Percentiles rank a stretch among this genome's conserved stretches.
Evolutionary conservation across 2,329 filamentous ascomycete genomes (phyloP).

Genomic region (Beauveria scarabaeidicola): DNA sequence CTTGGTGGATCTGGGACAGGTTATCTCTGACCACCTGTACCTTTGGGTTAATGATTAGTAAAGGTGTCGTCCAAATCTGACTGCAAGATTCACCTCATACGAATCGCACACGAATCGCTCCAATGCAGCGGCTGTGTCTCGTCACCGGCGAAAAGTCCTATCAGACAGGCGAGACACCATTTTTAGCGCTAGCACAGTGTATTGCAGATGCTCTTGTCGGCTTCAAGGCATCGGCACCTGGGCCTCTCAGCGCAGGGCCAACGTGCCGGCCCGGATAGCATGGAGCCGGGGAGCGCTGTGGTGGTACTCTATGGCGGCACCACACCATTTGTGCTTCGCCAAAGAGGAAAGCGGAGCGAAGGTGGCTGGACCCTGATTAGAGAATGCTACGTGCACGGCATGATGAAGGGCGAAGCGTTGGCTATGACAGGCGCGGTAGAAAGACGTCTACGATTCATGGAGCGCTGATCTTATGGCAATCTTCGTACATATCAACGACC

Average conservation of each 20-base stretch:
- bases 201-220: constrained; percentile 25
- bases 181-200: constrained; percentile 27
- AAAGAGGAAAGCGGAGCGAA: background rate
- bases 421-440: constrained; percentile 16
- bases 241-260: constrained; percentile 23
- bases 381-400: constrained; percentile 29
- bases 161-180: constrained; percentile 19
- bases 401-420: constrained; percentile 28
- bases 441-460: constrained; percentile 22
- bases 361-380: constrained; percentile 23
- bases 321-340: constrained; percentile 24
- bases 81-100: too few relatives aligned
- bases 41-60: too few relatives aligned
- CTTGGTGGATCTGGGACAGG: too few relatives aligned
- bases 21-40: too few relatives aligned
- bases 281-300: constrained; percentile 23
- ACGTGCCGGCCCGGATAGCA: constrained; percentile 23
- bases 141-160: constrained; percentile 14
- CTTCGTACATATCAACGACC: background rate
- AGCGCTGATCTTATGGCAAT: background rate
- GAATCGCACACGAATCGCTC: too few relatives aligned
- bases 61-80: too few relatives aligned
- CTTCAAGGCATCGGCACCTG: constrained; percentile 26
- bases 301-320: constrained; percentile 25
- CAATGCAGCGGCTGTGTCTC: too few relatives aligned